phyloP scores from a whole-genome alignment of 345 rosid genomes.

The Anacardium occidentale region DNA sequence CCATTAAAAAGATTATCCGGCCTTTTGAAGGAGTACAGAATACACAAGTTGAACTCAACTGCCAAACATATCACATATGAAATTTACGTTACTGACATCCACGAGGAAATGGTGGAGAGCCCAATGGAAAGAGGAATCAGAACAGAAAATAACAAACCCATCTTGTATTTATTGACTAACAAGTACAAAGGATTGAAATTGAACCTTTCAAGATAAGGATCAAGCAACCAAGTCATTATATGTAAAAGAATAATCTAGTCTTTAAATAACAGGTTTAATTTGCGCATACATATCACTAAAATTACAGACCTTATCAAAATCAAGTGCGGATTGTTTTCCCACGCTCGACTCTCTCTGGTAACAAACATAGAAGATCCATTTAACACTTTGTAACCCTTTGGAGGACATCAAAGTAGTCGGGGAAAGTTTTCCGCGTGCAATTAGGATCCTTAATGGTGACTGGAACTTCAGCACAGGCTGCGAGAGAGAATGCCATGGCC shows the following conservation, averaged over 20 bases:
- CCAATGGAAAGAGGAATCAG: no score
- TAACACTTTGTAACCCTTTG: conserved; percentile 61
- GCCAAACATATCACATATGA: no score
- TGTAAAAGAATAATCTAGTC: not conserved
- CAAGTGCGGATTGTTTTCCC: not conserved
- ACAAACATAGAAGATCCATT: conserved; percentile 7
- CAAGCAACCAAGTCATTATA: not conserved
- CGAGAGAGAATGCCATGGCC: conserved; percentile 99
- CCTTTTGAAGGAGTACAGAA: no score
- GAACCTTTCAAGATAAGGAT: conserved; percentile 5
- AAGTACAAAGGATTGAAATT: not conserved
- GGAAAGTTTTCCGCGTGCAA: conserved; percentile 94
- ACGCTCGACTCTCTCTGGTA: not conserved
- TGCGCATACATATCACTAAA: not conserved
- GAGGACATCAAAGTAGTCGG: conserved; percentile 89
- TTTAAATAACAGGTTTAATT: conserved; percentile 16
- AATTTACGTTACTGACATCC: not conserved
- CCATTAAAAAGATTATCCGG: no score
- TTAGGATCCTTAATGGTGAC: conserved; percentile 91
- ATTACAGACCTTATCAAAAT: conserved; percentile 12
- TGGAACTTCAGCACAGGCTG: conserved; percentile 93
- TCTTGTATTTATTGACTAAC: not conserved
- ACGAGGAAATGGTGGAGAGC: not conserved
- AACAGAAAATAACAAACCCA: not conserved
- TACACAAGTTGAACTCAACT: no score